Conservation (phyloP, 345 rosid species). For the Aegle marmelos region DNA sequence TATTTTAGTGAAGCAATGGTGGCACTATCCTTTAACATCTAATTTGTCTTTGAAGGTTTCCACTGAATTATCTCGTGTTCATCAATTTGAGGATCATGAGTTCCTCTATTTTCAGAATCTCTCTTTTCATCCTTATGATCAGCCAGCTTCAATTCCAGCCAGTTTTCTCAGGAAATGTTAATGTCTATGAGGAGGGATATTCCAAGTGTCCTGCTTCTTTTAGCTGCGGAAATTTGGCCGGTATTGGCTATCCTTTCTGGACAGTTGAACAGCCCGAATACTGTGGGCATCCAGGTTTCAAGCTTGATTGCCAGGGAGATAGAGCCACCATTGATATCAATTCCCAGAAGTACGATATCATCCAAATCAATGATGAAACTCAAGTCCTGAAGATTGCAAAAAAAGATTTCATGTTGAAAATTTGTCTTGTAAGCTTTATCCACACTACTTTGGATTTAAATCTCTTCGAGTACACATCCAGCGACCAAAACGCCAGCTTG, state of each 20-base stretch:
- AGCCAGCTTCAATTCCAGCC: not conserved
- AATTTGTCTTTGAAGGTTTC: not conserved
- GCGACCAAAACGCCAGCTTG: slow-evolving; percentile 4
- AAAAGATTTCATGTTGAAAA: not conserved
- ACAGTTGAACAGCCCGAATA: not conserved
- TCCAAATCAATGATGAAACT: not conserved
- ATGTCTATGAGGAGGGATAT: not conserved
- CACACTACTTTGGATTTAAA: not conserved
- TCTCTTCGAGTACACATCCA: not conserved
- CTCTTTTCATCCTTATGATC: not conserved
- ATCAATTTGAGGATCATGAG: slow-evolving; percentile 4
- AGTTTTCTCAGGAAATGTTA: not conserved
- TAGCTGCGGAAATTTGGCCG: slow-evolving; percentile 3
- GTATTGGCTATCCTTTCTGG: slow-evolving; percentile 22
- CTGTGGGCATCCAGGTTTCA: slow-evolving; percentile 19
- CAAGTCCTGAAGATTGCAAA: slow-evolving; percentile 14
- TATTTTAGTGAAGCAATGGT: not conserved
- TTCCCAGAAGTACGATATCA: slow-evolving; percentile 5
- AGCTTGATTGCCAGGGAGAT: slow-evolving; percentile 12
- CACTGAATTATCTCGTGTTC: not conserved
- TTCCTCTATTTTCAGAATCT: not conserved
- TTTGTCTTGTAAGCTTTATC: not conserved
- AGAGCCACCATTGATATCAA: not conserved
- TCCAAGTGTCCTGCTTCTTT: not conserved
- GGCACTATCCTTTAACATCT: not conserved